These are phyloP conservation scores for Gossypium mustelinum DNA, from an alignment of 345 rosid genomes.

Conservation along the genomic window DNA sequence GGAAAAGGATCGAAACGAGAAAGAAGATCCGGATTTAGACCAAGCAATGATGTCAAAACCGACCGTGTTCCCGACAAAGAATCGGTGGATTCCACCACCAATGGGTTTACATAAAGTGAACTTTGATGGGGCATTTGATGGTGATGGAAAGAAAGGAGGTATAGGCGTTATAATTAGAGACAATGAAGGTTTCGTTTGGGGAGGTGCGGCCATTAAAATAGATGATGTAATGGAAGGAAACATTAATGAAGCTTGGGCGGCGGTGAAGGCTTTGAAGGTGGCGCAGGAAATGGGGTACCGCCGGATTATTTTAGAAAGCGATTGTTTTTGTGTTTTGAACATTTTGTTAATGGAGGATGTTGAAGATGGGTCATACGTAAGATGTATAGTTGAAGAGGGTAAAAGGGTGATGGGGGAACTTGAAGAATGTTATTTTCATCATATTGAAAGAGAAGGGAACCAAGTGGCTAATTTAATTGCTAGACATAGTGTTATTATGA, in stretches of 20 bases:
- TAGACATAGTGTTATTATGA: background rate
- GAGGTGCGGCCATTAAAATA: background rate
- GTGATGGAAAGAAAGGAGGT: background rate
- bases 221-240: background rate
- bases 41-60: background rate
- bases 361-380: background rate
- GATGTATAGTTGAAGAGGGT: background rate
- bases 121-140: background rate
- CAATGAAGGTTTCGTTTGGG: background rate
- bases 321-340: background rate
- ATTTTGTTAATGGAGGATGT: background rate
- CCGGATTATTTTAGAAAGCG: background rate
- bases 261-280: background rate
- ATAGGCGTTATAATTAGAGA: background rate
- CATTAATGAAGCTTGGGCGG: background rate
- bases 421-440: background rate
- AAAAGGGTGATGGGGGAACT: background rate
- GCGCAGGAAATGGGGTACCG: background rate
- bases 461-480: background rate
- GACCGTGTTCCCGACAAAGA: background rate
- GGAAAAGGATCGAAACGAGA: background rate
- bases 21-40: background rate
- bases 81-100: background rate
- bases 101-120: background rate
- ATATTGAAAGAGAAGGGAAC: background rate